Base-by-base conservation (phyloP, 1,284 basidiomycete species). In the Leccinum subrobustum region DNA sequence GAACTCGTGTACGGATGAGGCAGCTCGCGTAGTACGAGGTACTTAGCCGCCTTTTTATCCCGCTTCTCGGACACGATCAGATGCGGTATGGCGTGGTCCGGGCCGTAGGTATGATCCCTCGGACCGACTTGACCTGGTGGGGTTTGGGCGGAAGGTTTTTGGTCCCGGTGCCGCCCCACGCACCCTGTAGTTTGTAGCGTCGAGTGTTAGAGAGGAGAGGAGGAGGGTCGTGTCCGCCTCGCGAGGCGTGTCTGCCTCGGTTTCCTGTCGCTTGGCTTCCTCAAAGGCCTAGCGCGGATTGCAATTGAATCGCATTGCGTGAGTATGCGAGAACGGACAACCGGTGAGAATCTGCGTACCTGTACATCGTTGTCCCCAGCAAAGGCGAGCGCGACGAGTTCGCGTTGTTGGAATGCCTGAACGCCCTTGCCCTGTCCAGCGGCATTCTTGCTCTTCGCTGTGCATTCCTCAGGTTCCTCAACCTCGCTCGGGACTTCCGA, bases 331-430 rank as follows among this genome's bases (percentile, higher is more conserved):
- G 20, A 29, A 14, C 18, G 18, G 11, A 11, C 29, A 7, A 35
- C n/a, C 14, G 6, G 18, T 31, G 29, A n/a, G 52, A 27, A 6
- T 18, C 35, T 35, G 23, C 83, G 25, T 68, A 93, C 92, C 73
- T 91, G 85, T 0, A 96, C 88, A 11, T 98, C 96, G 70, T 98
- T 92, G 74, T 99, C 96, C 1, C 93, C 94, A 0, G 96, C 96
- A 78, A 99, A 99, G 0, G 96, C 97, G 62, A 89, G 86, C 1
- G 95, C 91, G 7, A 99, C 95, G 4, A 99, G 81, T 65, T 97
- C 92, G 25, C 91, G 83, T 73, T 97, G 95, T 71, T 91, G 81
- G 73, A 95, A 92, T 0, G 89, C 89, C 54, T 81, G 81, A 2
- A 82, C 68, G n/a, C 76, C 77, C 52, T 75, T 78, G 29, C 29